Evolutionary conservation across 2,329 filamentous ascomycete genomes (phyloP).

Genomic region (Alternaria sp.): DNA sequence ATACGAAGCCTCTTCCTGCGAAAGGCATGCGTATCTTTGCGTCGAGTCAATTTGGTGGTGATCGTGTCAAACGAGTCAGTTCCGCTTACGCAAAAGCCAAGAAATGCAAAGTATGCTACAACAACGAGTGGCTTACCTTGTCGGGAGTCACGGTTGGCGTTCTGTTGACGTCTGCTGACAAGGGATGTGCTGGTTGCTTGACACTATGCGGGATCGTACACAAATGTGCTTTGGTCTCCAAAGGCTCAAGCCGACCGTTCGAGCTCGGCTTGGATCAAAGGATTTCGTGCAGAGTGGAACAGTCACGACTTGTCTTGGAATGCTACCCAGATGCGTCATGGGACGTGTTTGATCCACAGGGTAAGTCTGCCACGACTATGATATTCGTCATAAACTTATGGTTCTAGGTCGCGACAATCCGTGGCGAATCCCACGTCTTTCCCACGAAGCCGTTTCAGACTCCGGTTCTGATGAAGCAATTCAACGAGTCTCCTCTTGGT

Average conservation of each 20-base stretch:
- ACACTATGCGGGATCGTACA: neutral
- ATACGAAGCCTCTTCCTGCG: neutral
- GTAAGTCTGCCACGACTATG: neutral
- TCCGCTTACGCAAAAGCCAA: conserved; percentile 3
- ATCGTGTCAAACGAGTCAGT: neutral
- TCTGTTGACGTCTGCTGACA: neutral
- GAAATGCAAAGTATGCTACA: neutral
- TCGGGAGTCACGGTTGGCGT: neutral
- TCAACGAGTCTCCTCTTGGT: neutral
- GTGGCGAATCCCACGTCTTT: neutral
- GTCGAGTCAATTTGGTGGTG: neutral
- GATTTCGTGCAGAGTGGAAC: neutral
- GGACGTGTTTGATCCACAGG: neutral
- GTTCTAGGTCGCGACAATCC: neutral
- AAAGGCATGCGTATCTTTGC: neutral
- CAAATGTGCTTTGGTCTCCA: neutral
- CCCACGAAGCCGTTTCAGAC: neutral
- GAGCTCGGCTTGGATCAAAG: neutral
- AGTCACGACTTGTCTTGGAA: neutral
- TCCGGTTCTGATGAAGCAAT: neutral
- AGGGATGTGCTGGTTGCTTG: conserved; percentile 9
- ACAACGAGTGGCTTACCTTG: neutral
- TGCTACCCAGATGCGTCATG: neutral
- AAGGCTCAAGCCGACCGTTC: neutral
- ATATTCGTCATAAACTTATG: neutral